These are phyloP conservation scores for Parathielavia appendiculata DNA, from an alignment of 495 filamentous ascomycete species.

Conservation along the genomic window DNA sequence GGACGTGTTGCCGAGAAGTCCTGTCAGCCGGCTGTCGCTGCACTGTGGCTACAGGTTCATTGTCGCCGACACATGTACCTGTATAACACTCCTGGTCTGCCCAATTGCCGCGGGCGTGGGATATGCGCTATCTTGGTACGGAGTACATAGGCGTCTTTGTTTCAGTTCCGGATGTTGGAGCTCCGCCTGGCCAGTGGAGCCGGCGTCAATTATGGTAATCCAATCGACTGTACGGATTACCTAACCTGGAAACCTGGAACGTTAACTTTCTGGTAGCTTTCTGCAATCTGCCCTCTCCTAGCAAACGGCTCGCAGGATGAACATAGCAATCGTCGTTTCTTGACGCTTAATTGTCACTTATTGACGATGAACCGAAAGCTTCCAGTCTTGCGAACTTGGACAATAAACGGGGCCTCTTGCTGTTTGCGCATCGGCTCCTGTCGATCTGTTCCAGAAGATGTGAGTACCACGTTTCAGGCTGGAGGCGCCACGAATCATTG, in stretches of 20 bases:
- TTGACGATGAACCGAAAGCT: too few relatives aligned
- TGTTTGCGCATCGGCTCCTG: not conserved
- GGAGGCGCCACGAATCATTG: slow-evolving; percentile 1
- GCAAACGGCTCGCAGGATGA: too few relatives aligned
- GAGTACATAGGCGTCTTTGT: slow-evolving; percentile 3
- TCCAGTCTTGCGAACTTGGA: too few relatives aligned
- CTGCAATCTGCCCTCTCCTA: too few relatives aligned
- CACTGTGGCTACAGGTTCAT: too few relatives aligned
- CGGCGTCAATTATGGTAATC: not conserved
- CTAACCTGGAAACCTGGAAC: too few relatives aligned
- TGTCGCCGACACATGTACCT: too few relatives aligned
- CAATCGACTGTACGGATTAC: too few relatives aligned
- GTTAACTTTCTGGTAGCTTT: too few relatives aligned
- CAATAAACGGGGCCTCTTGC: not conserved
- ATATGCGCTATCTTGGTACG: not conserved
- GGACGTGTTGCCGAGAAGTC: not conserved
- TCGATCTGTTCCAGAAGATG: slow-evolving; percentile 22
- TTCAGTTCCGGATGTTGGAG: slow-evolving; percentile 5
- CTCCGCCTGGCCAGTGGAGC: too few relatives aligned
- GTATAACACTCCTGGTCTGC: not conserved
- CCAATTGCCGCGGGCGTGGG: not conserved
- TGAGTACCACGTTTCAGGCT: slow-evolving; percentile 17
- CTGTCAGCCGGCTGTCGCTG: slow-evolving; percentile 1
- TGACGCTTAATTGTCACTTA: too few relatives aligned
- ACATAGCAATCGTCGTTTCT: too few relatives aligned